A percentile compares a stretch with the other conserved stretches of the same genome.
These are phyloP conservation scores for Claviceps pazoutovae DNA, from an alignment of 2,329 filamentous ascomycete species.

Conservation along the genomic window DNA sequence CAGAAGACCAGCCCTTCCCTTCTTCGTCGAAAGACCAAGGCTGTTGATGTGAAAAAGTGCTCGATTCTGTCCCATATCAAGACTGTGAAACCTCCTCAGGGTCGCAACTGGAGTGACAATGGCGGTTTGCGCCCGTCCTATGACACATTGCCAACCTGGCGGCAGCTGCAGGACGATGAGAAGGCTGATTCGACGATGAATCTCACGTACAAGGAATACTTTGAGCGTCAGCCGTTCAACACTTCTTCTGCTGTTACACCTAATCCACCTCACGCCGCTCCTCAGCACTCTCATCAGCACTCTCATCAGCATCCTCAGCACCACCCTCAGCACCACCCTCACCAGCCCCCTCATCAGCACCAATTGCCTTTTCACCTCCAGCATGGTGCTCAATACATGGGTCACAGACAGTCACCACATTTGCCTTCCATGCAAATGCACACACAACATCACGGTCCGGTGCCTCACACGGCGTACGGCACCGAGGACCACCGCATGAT, in stretches of 20 bases:
- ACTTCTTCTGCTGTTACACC: conserved; percentile 50
- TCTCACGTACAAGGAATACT: conserved; percentile 61
- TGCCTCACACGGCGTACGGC: conserved; percentile 51
- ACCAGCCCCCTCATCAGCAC: conserved; percentile 52
- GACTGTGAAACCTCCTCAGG: conserved; percentile 36
- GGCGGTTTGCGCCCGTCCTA: conserved; percentile 74
- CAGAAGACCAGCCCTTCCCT: conserved; percentile 25
- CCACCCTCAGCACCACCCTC: too few species aligned
- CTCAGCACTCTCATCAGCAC: conserved; percentile 67
- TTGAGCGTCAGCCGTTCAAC: conserved; percentile 52
- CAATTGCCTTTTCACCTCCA: conserved; percentile 75
- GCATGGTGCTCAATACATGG: conserved; percentile 53
- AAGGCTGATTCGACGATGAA: conserved; percentile 50
- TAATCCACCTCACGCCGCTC: conserved; percentile 53
- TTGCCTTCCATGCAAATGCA: conserved; percentile 69
- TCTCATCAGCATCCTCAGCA: conserved; percentile 56
- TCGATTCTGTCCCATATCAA: conserved; percentile 40
- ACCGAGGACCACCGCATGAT: conserved; percentile 83
- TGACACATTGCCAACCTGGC: conserved; percentile 77
- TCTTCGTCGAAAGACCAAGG: conserved; percentile 57
- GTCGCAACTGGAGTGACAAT: conserved; percentile 56
- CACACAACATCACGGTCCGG: conserved; percentile 55
- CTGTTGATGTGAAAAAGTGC: conserved; percentile 58
- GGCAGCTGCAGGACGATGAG: conserved; percentile 56
- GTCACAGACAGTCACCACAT: conserved; percentile 56